phyloP scores from a whole-genome alignment of 768 basidiomycete genomes.

The Tubosaeta brunneosetosa region DNA sequence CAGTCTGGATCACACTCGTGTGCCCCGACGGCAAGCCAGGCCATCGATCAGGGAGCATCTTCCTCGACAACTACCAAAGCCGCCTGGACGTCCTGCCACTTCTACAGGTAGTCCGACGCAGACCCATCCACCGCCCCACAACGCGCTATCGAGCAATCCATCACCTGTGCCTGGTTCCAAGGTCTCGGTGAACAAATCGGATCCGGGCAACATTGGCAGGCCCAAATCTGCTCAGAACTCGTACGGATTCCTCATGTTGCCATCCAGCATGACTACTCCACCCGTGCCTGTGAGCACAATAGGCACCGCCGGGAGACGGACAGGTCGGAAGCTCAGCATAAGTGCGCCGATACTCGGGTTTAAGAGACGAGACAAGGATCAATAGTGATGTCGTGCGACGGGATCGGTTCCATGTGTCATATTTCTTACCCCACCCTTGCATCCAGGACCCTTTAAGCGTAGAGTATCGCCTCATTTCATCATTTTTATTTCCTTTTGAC shows the following conservation, averaged over 20 bases:
- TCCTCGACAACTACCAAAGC: slow-evolving; percentile 8
- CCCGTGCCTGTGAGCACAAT: slow-evolving; percentile 17
- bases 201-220: slow-evolving; percentile 2
- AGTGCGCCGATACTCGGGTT: slow-evolving; percentile 54
- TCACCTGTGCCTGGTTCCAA: slow-evolving; percentile 3
- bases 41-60: slow-evolving; percentile 3
- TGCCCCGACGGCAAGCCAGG: slow-evolving; percentile 8
- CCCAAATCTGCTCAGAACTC: slow-evolving; percentile 28
- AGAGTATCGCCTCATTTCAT: slow-evolving; percentile 7
- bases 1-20: slow-evolving; percentile 15
- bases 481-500: slow-evolving; percentile 27
- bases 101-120: slow-evolving; percentile 29
- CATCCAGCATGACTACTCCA: slow-evolving; percentile 15
- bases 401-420: neutral
- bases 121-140: slow-evolving; percentile 3
- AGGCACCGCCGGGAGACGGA: slow-evolving; percentile 29
- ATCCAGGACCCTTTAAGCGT: neutral
- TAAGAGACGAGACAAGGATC: slow-evolving; percentile 49
- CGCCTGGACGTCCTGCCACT: slow-evolving; percentile 36
- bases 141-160: neutral
- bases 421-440: neutral
- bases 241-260: slow-evolving; percentile 12
- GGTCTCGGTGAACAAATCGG: neutral
- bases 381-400: slow-evolving; percentile 26
- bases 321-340: slow-evolving; percentile 66